phyloP scores from a whole-genome alignment of 2,329 filamentous ascomycete species.

The Verruconis gallopava region DNA sequence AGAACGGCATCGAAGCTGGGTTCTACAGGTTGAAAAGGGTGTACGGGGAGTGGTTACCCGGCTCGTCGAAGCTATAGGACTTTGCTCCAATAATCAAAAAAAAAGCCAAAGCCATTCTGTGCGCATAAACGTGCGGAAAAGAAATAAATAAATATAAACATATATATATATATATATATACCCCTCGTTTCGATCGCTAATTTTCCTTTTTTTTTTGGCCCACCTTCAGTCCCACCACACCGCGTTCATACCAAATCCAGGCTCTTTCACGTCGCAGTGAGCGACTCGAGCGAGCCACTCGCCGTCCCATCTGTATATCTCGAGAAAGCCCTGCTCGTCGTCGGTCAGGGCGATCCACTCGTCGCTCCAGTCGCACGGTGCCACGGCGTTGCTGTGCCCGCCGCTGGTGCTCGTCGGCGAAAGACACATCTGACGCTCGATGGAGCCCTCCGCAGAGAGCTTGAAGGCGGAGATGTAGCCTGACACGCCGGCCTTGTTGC shows the following conservation, averaged over 20 bases:
- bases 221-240: slow-evolving; percentile 84
- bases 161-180: too few species aligned
- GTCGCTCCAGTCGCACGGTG: slow-evolving; percentile 69
- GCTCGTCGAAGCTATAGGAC: neutral
- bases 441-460: slow-evolving; percentile 52
- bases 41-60: slow-evolving; percentile 6
- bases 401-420: slow-evolving; percentile 79
- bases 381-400: slow-evolving; percentile 80
- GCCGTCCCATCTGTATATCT: slow-evolving; percentile 78
- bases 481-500: slow-evolving; percentile 61
- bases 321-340: slow-evolving; percentile 74
- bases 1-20: slow-evolving; percentile 5
- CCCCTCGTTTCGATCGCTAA: too few species aligned
- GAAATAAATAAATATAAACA: too few species aligned
- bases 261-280: slow-evolving; percentile 63
- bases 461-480: slow-evolving; percentile 76
- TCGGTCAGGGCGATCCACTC: slow-evolving; percentile 87
- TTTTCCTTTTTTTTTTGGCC: too few species aligned
- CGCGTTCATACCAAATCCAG: slow-evolving; percentile 94
- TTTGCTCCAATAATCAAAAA: too few species aligned
- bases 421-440: slow-evolving; percentile 66
- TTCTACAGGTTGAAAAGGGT: slow-evolving; percentile 10
- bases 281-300: slow-evolving; percentile 71
- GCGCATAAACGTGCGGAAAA: too few species aligned
- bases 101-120: too few species aligned